Evolutionary conservation across 1,139 yeast species (phyloP).

Genomic region (Taphrina wiesneri): DNA sequence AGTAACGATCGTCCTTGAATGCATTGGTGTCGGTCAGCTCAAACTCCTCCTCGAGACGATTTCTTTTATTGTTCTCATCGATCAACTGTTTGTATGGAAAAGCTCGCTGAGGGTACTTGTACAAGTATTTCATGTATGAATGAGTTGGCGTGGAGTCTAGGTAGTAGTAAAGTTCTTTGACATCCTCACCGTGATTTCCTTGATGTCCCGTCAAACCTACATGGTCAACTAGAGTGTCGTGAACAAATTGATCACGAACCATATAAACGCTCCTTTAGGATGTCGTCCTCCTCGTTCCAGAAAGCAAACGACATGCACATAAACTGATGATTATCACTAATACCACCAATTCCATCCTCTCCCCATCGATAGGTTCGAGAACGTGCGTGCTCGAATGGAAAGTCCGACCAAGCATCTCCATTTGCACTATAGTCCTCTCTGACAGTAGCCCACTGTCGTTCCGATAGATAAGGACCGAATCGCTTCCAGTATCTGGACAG

Average conservation of each 20-base stretch:
- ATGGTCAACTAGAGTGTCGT: background rate
- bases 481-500: slow-evolving; percentile 67
- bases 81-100: slow-evolving; percentile 81
- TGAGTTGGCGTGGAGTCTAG: slow-evolving; percentile 92
- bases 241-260: slow-evolving; percentile 54
- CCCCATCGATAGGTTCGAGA: slow-evolving; percentile 93
- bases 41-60: slow-evolving; percentile 66
- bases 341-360: slow-evolving; percentile 94
- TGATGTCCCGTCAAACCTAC: slow-evolving; percentile 73
- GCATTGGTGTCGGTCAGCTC: slow-evolving; percentile 76
- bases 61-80: slow-evolving; percentile 65
- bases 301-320: slow-evolving; percentile 76
- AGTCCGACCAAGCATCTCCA: slow-evolving; percentile 93
- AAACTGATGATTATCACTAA: slow-evolving; percentile 79
- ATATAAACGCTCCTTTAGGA: slow-evolving; percentile 81
- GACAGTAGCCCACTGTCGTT: slow-evolving; percentile 91
- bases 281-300: slow-evolving; percentile 89
- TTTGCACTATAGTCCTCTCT: slow-evolving; percentile 81
- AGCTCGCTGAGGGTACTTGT: slow-evolving; percentile 84
- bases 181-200: slow-evolving; percentile 96
- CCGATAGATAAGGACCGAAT: slow-evolving; percentile 93
- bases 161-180: slow-evolving; percentile 79
- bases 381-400: slow-evolving; percentile 83
- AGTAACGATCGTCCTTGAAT: slow-evolving; percentile 77
- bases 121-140: slow-evolving; percentile 86